Evolutionary conservation across 257 asterid species (phyloP).

Genomic region (Solanum dulcamara): DNA sequence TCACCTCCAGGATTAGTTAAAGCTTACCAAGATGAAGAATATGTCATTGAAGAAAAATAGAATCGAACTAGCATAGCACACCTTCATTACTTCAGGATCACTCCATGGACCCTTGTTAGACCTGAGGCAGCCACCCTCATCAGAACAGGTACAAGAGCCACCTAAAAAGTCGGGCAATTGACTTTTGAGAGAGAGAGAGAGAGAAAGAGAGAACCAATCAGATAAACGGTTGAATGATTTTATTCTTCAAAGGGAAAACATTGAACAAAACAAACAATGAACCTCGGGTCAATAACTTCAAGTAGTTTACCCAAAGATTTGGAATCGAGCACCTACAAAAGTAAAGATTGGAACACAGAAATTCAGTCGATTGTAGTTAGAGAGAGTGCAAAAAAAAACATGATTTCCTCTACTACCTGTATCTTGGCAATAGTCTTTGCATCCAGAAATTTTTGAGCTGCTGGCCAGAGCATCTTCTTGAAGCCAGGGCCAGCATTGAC

Average conservation of each 20-base stretch:
- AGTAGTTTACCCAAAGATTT: constrained; percentile 66
- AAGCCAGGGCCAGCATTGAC: constrained; percentile 93
- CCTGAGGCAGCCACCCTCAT: constrained; percentile 87
- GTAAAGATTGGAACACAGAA: not conserved
- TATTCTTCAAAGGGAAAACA: constrained; percentile 1
- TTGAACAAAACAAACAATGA: not conserved
- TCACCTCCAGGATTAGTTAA: not conserved
- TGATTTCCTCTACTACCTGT: constrained; percentile 30
- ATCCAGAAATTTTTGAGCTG: constrained; percentile 83
- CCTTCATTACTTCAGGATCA: constrained; percentile 91
- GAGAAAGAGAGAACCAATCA: not conserved
- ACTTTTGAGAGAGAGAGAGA: constrained; percentile 25
- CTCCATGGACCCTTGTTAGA: constrained; percentile 94
- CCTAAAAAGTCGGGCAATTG: constrained; percentile 92
- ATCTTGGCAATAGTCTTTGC: constrained; percentile 69
- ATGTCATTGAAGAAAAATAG: not conserved
- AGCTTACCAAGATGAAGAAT: not conserved
- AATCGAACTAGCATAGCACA: constrained; percentile 4
- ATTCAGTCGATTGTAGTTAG: not conserved
- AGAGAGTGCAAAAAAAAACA: not conserved
- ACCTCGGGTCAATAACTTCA: constrained; percentile 80
- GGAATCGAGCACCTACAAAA: constrained; percentile 64
- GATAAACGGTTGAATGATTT: constrained; percentile 6
- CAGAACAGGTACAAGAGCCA: constrained; percentile 72
- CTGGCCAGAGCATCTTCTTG: constrained; percentile 92